These are phyloP conservation scores for Colletotrichum lentis DNA, from an alignment of 2,329 filamentous ascomycete genomes.

Conservation along the genomic window DNA sequence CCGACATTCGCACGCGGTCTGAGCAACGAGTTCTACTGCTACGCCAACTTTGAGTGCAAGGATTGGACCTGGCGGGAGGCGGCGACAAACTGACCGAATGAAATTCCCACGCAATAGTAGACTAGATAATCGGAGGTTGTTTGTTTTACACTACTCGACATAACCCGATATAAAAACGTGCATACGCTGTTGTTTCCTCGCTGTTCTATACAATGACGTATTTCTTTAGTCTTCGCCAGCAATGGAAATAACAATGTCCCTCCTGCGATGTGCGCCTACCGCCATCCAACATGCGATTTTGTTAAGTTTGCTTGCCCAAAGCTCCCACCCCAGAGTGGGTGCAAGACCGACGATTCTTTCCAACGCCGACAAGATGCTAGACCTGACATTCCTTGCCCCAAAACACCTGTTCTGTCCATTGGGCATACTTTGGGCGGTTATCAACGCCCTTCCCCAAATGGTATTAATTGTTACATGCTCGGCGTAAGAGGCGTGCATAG, in stretches of 20 bases:
- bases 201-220: constrained; percentile 30
- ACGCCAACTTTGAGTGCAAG: constrained; percentile 76
- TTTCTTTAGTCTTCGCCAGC: constrained; percentile 7
- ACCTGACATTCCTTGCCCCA: neutral
- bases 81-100: constrained; percentile 25
- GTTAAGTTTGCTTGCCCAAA: constrained; percentile 6
- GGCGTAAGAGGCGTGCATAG: neutral
- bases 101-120: neutral
- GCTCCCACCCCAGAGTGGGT: constrained; percentile 6
- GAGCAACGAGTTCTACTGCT: constrained; percentile 83
- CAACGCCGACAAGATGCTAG: constrained; percentile 36
- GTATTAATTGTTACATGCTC: constrained; percentile 3
- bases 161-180: constrained; percentile 4
- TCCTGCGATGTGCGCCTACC: neutral
- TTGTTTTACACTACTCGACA: neutral
- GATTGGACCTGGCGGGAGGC: constrained; percentile 55
- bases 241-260: neutral
- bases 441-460: neutral
- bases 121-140: neutral
- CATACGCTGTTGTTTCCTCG: constrained; percentile 25
- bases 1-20: constrained; percentile 75
- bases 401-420: neutral
- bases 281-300: constrained; percentile 21
- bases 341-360: constrained; percentile 26
- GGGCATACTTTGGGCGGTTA: neutral